Evolutionary conservation across 495 filamentous ascomycete genomes (phyloP).

Genomic region (Penicillium desertorum): DNA sequence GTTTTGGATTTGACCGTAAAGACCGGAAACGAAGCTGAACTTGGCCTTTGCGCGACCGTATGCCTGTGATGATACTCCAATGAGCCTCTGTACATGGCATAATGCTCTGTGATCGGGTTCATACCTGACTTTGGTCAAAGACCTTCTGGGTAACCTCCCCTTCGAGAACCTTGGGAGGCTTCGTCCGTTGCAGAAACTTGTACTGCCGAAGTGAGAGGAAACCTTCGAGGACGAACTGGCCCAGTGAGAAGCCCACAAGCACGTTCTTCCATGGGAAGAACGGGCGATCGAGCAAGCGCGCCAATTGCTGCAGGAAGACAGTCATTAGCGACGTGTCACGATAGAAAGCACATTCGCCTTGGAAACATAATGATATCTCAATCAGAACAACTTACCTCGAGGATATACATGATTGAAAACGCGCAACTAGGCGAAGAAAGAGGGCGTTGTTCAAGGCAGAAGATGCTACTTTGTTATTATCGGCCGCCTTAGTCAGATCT

Average conservation of each 20-base stretch:
- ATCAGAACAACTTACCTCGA: conserved; percentile 35
- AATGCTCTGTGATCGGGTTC: conserved; percentile 3
- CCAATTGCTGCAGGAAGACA: conserved; percentile 64
- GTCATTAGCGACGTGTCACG: conserved; percentile 14
- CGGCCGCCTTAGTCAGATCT: conserved; percentile 32
- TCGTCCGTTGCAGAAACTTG: conserved; percentile 72
- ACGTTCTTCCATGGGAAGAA: conserved; percentile 96
- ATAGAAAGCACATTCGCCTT: not conserved
- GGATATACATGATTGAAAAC: conserved; percentile 42
- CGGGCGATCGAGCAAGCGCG: conserved; percentile 82
- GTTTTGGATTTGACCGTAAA: conserved; percentile 85
- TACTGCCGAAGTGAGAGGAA: conserved; percentile 87
- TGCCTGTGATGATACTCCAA: conserved; percentile 49
- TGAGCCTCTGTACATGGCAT: conserved; percentile 9
- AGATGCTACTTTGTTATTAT: conserved; percentile 35
- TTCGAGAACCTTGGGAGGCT: conserved; percentile 78
- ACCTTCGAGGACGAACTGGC: conserved; percentile 83
- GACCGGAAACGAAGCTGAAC: conserved; percentile 72
- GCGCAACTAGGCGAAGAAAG: conserved; percentile 25
- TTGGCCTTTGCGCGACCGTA: conserved; percentile 95
- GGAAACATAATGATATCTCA: conserved; percentile 8
- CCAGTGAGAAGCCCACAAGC: conserved; percentile 87
- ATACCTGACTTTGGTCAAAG: conserved; percentile 89
- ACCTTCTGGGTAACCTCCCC: conserved; percentile 85
- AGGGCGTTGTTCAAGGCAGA: conserved; percentile 14